Conservation (phyloP, 2,329 filamentous ascomycete genomes). For the Hypoxylon sp. region DNA sequence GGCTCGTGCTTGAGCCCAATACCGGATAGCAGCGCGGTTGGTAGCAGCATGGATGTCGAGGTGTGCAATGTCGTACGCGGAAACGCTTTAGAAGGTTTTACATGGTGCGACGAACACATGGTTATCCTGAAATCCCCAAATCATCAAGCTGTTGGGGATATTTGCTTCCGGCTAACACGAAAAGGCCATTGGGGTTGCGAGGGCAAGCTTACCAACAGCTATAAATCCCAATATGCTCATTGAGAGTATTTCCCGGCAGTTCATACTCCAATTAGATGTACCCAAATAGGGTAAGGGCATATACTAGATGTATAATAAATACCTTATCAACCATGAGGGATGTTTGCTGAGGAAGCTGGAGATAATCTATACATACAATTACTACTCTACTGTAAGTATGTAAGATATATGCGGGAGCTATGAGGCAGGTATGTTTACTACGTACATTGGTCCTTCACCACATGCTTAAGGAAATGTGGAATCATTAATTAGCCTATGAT, state of each 20-base stretch:
- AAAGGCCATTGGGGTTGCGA: not conserved
- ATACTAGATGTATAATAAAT: not conserved
- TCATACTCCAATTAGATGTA: conserved; percentile 1
- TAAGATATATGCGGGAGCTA: not conserved
- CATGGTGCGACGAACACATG: conserved; percentile 6
- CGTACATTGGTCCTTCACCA: conserved; percentile 6
- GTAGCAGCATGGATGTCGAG: conserved; percentile 23
- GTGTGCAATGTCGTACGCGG: conserved; percentile 20
- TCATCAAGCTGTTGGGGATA: conserved; percentile 15
- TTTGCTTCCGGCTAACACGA: conserved; percentile 5
- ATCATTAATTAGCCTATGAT: conserved; percentile 35
- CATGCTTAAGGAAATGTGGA: not conserved
- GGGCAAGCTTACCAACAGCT: conserved; percentile 7
- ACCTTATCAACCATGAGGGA: not conserved
- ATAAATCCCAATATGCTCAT: conserved; percentile 2
- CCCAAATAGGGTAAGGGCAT: not conserved
- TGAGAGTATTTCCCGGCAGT: conserved; percentile 13
- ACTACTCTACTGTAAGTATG: conserved; percentile 1
- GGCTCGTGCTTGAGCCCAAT: conserved; percentile 38
- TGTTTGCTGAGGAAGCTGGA: not conserved
- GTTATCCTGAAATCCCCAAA: conserved; percentile 20
- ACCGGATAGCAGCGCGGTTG: conserved; percentile 31
- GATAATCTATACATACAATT: not conserved
- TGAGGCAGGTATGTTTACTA: not conserved
- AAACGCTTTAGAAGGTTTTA: conserved; percentile 19